Percentiles rank a stretch among this genome's conserved stretches.
phyloP scores from a whole-genome alignment of 306 rosid species.

The Erythrophleum fordii region DNA sequence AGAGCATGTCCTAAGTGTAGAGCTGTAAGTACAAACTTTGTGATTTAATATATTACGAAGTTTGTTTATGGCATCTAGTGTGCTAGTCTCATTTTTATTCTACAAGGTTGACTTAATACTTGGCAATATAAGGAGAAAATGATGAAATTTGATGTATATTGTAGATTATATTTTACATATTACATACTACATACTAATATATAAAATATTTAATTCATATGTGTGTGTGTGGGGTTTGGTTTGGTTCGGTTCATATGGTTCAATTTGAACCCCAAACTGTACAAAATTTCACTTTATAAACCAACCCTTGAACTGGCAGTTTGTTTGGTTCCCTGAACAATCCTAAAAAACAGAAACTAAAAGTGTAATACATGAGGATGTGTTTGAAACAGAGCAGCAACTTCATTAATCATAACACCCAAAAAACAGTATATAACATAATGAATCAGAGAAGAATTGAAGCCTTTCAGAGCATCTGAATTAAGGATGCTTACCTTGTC shows the following conservation, averaged over 20 bases:
- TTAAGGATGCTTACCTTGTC: slow-evolving; percentile 49
- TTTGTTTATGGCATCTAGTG: not conserved
- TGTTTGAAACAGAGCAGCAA: not conserved
- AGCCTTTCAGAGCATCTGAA: slow-evolving; percentile 12
- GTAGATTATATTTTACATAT: not conserved
- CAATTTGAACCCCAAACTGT: too few relatives aligned
- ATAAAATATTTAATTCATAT: too few relatives aligned
- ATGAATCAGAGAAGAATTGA: not conserved
- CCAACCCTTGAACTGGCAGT: not conserved
- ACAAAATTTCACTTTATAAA: too few relatives aligned
- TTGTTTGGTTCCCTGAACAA: not conserved
- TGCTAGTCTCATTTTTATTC: slow-evolving; percentile 1
- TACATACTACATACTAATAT: not conserved
- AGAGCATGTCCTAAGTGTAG: not conserved
- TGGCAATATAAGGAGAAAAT: too few relatives aligned
- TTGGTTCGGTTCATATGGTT: too few relatives aligned
- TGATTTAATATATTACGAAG: not conserved
- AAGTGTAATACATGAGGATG: not conserved
- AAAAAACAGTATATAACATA: not conserved
- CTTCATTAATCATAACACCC: not conserved
- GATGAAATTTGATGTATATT: not conserved
- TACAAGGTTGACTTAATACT: not conserved
- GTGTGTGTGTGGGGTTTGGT: too few relatives aligned
- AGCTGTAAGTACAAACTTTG: not conserved
- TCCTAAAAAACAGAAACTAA: not conserved